A percentile compares a stretch with the other conserved stretches of the same genome.
These are phyloP conservation scores for Boletus vinaceobasis DNA, from an alignment of 768 basidiomycete genomes.

Conservation along the genomic window DNA sequence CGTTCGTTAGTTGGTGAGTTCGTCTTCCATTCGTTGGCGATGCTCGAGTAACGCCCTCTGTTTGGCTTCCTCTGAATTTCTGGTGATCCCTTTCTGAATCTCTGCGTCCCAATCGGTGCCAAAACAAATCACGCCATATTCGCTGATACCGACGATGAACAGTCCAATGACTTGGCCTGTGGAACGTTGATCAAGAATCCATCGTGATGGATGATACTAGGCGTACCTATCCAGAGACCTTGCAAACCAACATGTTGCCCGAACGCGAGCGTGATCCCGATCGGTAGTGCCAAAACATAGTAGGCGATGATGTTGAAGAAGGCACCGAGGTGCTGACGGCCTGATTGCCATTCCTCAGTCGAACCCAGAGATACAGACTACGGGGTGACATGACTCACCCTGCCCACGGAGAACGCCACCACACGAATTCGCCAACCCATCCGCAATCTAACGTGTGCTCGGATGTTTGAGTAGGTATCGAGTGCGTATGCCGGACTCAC, in stretches of 20 bases:
- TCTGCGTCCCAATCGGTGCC: conserved; percentile 50
- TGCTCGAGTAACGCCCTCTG: conserved; percentile 25
- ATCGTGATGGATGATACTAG: neutral
- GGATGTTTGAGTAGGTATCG: neutral
- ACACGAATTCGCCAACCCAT: conserved; percentile 51
- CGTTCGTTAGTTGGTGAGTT: conserved; percentile 17
- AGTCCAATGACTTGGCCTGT: conserved; percentile 71
- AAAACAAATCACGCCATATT: conserved; percentile 59
- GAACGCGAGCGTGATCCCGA: conserved; percentile 53
- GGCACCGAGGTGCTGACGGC: conserved; percentile 68
- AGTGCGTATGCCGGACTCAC: conserved; percentile 18
- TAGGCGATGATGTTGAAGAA: conserved; percentile 69
- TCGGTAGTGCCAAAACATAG: conserved; percentile 50
- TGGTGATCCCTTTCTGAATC: conserved; percentile 36
- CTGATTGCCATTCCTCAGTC: conserved; percentile 20
- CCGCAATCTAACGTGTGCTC: conserved; percentile 39
- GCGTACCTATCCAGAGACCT: conserved; percentile 50
- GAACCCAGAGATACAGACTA: no score
- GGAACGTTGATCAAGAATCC: conserved; percentile 8
- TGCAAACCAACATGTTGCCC: conserved; percentile 40
- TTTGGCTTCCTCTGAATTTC: conserved; percentile 35
- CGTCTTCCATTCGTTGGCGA: conserved; percentile 7
- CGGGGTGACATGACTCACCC: conserved; percentile 24
- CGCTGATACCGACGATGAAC: conserved; percentile 66
- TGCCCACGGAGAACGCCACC: conserved; percentile 49